A percentile compares a stretch with the other conserved stretches of the same genome.
Evolutionary conservation across 2,329 filamentous ascomycete genomes (phyloP).

Genomic region (Pyrenochaeta sp.): DNA sequence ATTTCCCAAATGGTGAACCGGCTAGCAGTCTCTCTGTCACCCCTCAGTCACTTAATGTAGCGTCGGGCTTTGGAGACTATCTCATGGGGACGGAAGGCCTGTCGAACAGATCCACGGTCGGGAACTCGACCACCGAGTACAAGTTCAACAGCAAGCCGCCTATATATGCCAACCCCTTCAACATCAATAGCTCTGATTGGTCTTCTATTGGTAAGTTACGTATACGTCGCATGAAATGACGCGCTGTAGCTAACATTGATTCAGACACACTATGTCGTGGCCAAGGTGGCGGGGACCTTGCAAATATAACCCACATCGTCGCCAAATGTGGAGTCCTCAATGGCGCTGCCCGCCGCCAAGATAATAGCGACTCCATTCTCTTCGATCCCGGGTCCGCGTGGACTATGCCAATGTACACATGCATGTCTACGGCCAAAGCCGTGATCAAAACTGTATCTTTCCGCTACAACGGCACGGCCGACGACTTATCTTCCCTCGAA

Average conservation of each 20-base stretch:
- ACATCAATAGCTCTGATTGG: constrained; percentile 4
- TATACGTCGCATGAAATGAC: not conserved
- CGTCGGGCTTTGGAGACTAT: not conserved
- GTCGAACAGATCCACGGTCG: constrained; percentile 7
- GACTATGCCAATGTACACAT: constrained; percentile 54
- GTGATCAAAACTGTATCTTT: constrained; percentile 58
- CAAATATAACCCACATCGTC: constrained; percentile 55
- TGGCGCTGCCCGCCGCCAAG: constrained; percentile 49
- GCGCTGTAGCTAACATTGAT: not conserved
- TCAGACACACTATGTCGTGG: constrained; percentile 40
- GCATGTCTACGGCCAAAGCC: constrained; percentile 53
- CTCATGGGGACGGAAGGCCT: constrained; percentile 1
- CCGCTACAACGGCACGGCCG: constrained; percentile 48
- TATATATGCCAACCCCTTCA: constrained; percentile 12
- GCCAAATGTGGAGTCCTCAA: constrained; percentile 53
- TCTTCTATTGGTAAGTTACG: not conserved
- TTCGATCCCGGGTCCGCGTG: constrained; percentile 53
- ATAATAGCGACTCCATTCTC: constrained; percentile 43
- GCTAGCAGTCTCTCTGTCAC: not conserved
- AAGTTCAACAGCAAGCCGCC: not conserved
- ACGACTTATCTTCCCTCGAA: constrained; percentile 44
- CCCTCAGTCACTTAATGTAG: not conserved
- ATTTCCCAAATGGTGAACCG: constrained; percentile 1
- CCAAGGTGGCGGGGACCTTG: constrained; percentile 36
- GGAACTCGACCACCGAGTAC: constrained; percentile 5